Evolutionary conservation across 352 stramenopile species (phyloP).

Genomic region (Globisporangium apiculatum): DNA sequence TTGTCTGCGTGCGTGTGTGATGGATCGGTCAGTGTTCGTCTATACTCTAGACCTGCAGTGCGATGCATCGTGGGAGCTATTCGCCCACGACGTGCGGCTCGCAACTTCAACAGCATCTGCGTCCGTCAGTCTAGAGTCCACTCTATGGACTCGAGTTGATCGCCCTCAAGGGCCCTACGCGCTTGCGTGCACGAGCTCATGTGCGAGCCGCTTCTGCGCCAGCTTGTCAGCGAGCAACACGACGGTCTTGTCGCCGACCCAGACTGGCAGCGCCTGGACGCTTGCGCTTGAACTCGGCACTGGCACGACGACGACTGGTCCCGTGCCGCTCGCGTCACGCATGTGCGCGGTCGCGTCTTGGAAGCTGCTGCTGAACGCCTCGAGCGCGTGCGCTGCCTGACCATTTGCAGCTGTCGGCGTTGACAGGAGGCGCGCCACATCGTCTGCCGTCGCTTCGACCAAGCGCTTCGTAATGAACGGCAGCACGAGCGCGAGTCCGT

Average conservation of each 20-base stretch:
- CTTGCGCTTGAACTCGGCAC: background rate
- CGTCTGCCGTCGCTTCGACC: constrained; percentile 16
- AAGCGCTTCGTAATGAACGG: constrained; percentile 80
- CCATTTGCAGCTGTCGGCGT: constrained; percentile 6
- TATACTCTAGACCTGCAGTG: too few relatives aligned
- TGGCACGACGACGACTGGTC: constrained; percentile 35
- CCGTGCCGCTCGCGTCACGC: constrained; percentile 28
- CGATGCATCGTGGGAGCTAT: too few relatives aligned
- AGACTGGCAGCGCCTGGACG: constrained; percentile 37
- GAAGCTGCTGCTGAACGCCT: constrained; percentile 27
- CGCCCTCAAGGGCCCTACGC: background rate
- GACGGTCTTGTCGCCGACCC: constrained; percentile 47
- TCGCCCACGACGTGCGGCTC: too few relatives aligned
- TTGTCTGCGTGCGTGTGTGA: too few relatives aligned
- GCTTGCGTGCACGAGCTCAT: background rate
- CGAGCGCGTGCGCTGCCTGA: constrained; percentile 25
- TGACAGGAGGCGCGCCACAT: constrained; percentile 22
- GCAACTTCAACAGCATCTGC: too few relatives aligned
- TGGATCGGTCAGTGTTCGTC: too few relatives aligned
- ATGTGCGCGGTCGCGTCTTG: constrained; percentile 21
- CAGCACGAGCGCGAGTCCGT: constrained; percentile 65
- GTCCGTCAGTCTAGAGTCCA: too few relatives aligned
- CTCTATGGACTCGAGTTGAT: background rate
- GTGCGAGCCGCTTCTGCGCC: constrained; percentile 32
- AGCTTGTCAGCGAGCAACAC: constrained; percentile 49